Evolutionary conservation across 345 rosid species (phyloP), one percentile per base, ranked within the genome.

Genomic region (Murraya paniculata): DNA sequence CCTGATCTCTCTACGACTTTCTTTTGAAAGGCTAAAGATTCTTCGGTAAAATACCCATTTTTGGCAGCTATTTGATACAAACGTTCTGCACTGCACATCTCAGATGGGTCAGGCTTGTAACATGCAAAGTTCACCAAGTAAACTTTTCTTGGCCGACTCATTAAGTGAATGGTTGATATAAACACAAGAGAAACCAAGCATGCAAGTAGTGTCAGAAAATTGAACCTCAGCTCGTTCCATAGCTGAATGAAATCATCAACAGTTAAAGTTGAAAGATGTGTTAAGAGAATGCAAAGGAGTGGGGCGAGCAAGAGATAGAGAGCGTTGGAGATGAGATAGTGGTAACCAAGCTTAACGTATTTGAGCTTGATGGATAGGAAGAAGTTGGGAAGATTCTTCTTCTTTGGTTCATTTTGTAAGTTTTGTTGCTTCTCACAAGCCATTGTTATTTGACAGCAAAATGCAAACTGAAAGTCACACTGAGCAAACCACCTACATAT

Each of bases 271-370:
- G 82, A 66, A 35, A 84, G 78, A 36, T 78, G 76, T n/a, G 39
- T 76, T 2, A 73, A 41, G 6, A 73, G 39, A 6, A 61, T 36
- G 28, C 14, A 33, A 36, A 84, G 31, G 11, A 81, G 25, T 4
- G 84, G 80, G 22, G 75, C 30, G 14, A 84, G 80, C 28, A 84
- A 22, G 24, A 84, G 55, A 48, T 78, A 84, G 62, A 75, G 25
- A 59, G 82, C 82, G 31, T 71, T 84, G 77, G 84, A 78, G 82
- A 84, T 81, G 18, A 84, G 65, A 75, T 82, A 83, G 76, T 87
- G 87, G 75, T 76, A 84, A 30, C 85, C 86, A 27, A 87, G 86
- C 75, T 84, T 84, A 14, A 81, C 85, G 64, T 84, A 76, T 77
- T 84, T 86, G 75, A 82, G 86, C 39, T 28, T 74, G 3, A 84